These are phyloP conservation scores for Hypsizygus marmoreus DNA, from an alignment of 768 basidiomycete genomes.

Conservation along the genomic window DNA sequence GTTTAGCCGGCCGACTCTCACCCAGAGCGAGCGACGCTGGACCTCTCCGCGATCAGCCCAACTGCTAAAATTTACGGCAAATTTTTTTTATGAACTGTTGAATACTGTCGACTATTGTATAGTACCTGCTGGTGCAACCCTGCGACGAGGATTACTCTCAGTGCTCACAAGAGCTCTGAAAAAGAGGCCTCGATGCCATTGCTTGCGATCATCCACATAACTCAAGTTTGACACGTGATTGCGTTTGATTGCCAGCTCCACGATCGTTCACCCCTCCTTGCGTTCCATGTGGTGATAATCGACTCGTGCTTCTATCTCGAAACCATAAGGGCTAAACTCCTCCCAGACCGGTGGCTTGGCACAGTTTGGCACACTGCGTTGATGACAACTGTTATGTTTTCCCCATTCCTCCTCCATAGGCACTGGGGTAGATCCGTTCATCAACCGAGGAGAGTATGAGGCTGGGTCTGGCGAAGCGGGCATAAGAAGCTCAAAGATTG, in stretches of 20 bases:
- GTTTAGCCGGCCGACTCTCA: too few species aligned
- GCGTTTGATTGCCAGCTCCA: neutral
- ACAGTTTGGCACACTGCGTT: neutral
- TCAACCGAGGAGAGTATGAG: neutral
- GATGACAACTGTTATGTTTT: neutral
- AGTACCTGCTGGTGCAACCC: too few species aligned
- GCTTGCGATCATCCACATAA: neutral
- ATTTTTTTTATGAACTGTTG: too few species aligned
- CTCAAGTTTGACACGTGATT: neutral
- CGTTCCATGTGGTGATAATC: neutral
- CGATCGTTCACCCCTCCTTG: neutral
- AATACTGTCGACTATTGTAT: too few species aligned
- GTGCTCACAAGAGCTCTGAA: too few species aligned
- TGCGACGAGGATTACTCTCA: too few species aligned
- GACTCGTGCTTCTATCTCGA: too few species aligned
- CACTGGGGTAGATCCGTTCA: constrained; percentile 5
- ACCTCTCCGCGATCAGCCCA: too few species aligned
- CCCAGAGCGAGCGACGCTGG: too few species aligned
- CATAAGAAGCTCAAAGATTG: constrained; percentile 6
- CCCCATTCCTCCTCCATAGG: constrained; percentile 2
- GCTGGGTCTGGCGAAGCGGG: neutral
- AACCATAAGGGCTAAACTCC: too few species aligned
- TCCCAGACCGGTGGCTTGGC: neutral
- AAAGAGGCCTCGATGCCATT: too few species aligned
- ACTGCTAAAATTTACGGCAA: too few species aligned